phyloP scores from a whole-genome alignment of 306 rosid genomes.

The Echinosophora koreensis region DNA sequence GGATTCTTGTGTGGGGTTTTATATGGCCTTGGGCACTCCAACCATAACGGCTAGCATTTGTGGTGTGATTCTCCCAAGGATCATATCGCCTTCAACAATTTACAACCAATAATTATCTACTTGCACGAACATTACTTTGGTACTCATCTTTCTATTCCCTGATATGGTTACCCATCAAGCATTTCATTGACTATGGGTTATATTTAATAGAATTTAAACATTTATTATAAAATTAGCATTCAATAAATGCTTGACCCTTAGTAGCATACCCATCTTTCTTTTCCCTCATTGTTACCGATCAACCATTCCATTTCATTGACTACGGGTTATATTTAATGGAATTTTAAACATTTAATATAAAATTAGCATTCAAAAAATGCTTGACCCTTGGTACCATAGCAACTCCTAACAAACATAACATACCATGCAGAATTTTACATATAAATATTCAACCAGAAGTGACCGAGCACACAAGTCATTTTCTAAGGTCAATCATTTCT shows the following conservation, averaged over 20 bases:
- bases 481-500: slow-evolving; percentile 25
- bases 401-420: background rate
- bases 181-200: background rate
- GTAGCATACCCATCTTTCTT: background rate
- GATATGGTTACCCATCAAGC: background rate
- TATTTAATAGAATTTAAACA: too few relatives aligned
- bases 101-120: slow-evolving; percentile 10
- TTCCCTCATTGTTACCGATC: background rate
- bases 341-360: background rate
- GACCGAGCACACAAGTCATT: background rate
- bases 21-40: too few relatives aligned
- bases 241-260: too few relatives aligned
- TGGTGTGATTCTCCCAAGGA: too few relatives aligned
- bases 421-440: slow-evolving; percentile 17
- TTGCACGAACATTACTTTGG: background rate
- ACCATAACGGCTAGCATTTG: too few relatives aligned
- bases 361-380: background rate
- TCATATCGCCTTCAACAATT: slow-evolving; percentile 6
- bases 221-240: too few relatives aligned
- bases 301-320: background rate
- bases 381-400: background rate
- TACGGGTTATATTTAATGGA: background rate
- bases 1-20: too few relatives aligned
- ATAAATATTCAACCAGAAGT: background rate
- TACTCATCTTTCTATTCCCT: background rate